Conservation (phyloP, 75 land plant genomes). For the Cryptomeria japonica region DNA sequence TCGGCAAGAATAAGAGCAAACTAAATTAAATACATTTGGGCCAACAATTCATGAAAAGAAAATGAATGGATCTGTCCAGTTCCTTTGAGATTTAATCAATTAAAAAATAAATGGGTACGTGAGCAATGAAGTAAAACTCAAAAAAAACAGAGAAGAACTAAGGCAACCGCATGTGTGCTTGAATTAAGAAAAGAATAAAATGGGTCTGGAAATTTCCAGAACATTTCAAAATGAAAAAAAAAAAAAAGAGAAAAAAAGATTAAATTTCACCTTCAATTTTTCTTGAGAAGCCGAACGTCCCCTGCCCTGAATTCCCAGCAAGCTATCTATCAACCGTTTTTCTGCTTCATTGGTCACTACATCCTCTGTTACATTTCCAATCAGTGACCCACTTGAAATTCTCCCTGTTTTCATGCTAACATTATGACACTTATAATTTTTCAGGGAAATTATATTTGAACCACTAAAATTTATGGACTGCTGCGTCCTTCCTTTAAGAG, state of each 20-base stretch:
- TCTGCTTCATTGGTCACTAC: constrained; percentile 46
- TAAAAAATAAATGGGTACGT: background rate
- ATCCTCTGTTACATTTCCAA: background rate
- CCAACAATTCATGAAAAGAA: background rate
- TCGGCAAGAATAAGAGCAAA: background rate
- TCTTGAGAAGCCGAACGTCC: constrained; percentile 68
- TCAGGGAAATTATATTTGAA: background rate
- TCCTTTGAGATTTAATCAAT: background rate
- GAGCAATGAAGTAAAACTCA: background rate
- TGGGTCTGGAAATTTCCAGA: background rate
- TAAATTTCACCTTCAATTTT: constrained; percentile 51
- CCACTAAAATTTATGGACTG: background rate
- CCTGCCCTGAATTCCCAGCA: constrained; percentile 90
- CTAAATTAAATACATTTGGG: background rate
- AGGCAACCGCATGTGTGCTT: background rate
- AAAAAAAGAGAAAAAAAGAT: background rate
- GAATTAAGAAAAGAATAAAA: background rate
- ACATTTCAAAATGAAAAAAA: background rate
- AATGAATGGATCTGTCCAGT: background rate
- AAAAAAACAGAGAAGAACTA: no score
- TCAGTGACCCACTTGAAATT: background rate
- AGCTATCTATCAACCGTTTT: constrained; percentile 55
- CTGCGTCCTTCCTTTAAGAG: background rate
- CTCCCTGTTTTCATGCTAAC: background rate
- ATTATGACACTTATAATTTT: background rate